These are phyloP conservation scores for Ogataea henricii DNA, from an alignment of 805 yeast genomes.

Conservation along the genomic window DNA sequence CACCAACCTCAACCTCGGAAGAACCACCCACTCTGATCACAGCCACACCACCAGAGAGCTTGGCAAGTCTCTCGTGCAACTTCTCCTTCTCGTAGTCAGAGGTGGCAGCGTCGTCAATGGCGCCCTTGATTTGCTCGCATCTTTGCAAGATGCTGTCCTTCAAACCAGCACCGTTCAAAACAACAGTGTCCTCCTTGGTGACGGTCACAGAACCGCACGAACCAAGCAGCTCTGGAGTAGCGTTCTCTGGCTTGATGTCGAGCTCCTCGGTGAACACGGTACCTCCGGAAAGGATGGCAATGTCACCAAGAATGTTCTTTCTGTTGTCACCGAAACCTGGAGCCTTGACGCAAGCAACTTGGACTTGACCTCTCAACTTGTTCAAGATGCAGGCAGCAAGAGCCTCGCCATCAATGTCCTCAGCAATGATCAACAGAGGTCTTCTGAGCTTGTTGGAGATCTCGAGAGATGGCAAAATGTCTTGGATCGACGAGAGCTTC, in stretches of 20 bases:
- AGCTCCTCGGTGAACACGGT: slow-evolving; percentile 90
- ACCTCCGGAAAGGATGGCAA: slow-evolving; percentile 94
- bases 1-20: slow-evolving; percentile 97
- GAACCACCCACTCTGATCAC: slow-evolving; percentile 97
- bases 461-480: slow-evolving; percentile 89
- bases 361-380: slow-evolving; percentile 97
- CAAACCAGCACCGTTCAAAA: slow-evolving; percentile 89
- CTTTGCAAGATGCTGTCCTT: slow-evolving; percentile 80
- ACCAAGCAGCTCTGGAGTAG: slow-evolving; percentile 87
- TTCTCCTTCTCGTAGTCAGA: slow-evolving; percentile 95
- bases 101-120: slow-evolving; percentile 72
- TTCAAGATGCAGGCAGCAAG: slow-evolving; percentile 96
- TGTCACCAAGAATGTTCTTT: slow-evolving; percentile 92
- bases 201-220: slow-evolving; percentile 88
- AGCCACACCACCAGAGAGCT: slow-evolving; percentile 97
- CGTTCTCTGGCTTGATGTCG: slow-evolving; percentile 93
- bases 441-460: slow-evolving; percentile 90
- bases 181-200: slow-evolving; percentile 93
- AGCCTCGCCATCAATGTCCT: slow-evolving; percentile 97
- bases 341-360: slow-evolving; percentile 95
- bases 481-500: slow-evolving; percentile 88
- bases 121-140: slow-evolving; percentile 89
- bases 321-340: slow-evolving; percentile 99
- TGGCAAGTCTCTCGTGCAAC: slow-evolving; percentile 95
- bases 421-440: slow-evolving; percentile 91